Percentiles rank a stretch among this genome's conserved stretches.
phyloP scores from a whole-genome alignment of 2,329 filamentous ascomycete species.

The Botrytis medusae region DNA sequence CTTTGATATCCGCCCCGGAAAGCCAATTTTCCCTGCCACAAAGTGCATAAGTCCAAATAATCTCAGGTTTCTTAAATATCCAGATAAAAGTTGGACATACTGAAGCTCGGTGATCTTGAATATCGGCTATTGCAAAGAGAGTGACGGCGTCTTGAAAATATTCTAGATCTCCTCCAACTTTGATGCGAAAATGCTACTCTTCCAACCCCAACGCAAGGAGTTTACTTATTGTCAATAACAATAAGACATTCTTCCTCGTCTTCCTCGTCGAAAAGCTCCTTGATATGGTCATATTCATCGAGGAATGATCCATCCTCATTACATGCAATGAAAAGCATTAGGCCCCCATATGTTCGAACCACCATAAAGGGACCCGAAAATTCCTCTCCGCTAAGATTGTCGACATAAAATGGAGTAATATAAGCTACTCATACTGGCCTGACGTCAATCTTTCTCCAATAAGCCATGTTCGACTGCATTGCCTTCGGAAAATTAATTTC shows the following conservation, averaged over 20 bases:
- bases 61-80: background rate
- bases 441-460: background rate
- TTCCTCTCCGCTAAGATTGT: no score
- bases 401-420: background rate
- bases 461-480: background rate
- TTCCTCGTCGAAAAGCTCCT: background rate
- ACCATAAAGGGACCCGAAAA: background rate
- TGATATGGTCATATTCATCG: background rate
- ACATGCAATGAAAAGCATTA: background rate
- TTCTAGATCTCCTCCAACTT: background rate
- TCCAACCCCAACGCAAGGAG: background rate
- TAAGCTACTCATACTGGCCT: background rate
- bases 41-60: background rate
- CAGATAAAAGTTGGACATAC: background rate
- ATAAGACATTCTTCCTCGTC: background rate
- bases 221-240: background rate
- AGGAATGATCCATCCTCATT: background rate
- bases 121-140: no score
- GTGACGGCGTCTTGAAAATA: background rate
- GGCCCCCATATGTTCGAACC: accelerated
- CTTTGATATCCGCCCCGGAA: background rate
- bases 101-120: no score
- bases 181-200: background rate
- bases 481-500: background rate
- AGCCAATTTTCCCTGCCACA: no score